These are phyloP conservation scores for Stachybotrys chlorohalonatus DNA, from an alignment of 2,329 filamentous ascomycete genomes.

Conservation along the genomic window DNA sequence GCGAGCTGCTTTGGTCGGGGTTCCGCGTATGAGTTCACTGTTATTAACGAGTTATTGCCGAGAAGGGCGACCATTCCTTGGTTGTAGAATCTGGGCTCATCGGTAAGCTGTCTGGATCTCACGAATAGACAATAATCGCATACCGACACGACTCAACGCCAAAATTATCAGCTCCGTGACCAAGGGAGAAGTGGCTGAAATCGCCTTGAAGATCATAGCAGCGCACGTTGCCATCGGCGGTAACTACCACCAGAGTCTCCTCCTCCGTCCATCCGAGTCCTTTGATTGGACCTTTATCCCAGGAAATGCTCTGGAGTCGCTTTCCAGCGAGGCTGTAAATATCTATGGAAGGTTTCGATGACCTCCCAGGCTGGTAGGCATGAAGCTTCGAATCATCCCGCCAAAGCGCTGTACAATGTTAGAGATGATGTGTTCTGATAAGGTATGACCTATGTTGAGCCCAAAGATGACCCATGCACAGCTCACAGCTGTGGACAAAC, in stretches of 20 bases:
- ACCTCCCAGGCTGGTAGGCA: slow-evolving; percentile 62
- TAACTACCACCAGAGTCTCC: slow-evolving; percentile 81
- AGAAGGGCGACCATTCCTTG: slow-evolving; percentile 89
- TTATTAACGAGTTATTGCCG: slow-evolving; percentile 76
- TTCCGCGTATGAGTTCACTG: slow-evolving; percentile 84
- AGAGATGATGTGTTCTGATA: slow-evolving; percentile 1
- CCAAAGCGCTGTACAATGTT: slow-evolving; percentile 59
- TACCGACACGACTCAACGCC: slow-evolving; percentile 75
- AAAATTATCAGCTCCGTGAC: slow-evolving; percentile 79
- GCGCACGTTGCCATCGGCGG: slow-evolving; percentile 80
- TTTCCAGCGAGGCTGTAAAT: slow-evolving; percentile 91
- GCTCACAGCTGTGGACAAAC: no score
- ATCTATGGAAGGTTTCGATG: slow-evolving; percentile 77
- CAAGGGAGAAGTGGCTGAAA: slow-evolving; percentile 88
- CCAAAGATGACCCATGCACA: background rate
- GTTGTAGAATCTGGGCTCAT: slow-evolving; percentile 59
- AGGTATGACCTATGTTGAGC: background rate
- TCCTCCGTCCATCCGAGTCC: slow-evolving; percentile 95
- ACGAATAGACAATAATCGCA: slow-evolving; percentile 1
- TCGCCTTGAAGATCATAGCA: slow-evolving; percentile 92
- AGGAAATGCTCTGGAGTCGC: slow-evolving; percentile 75
- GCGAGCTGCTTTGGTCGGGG: slow-evolving; percentile 80
- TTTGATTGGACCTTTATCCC: slow-evolving; percentile 83
- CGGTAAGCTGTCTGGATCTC: slow-evolving; percentile 2
- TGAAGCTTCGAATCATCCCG: slow-evolving; percentile 81